These are phyloP conservation scores for Pyricularia sp. DNA, from an alignment of 2,329 filamentous ascomycete genomes.

Conservation along the genomic window DNA sequence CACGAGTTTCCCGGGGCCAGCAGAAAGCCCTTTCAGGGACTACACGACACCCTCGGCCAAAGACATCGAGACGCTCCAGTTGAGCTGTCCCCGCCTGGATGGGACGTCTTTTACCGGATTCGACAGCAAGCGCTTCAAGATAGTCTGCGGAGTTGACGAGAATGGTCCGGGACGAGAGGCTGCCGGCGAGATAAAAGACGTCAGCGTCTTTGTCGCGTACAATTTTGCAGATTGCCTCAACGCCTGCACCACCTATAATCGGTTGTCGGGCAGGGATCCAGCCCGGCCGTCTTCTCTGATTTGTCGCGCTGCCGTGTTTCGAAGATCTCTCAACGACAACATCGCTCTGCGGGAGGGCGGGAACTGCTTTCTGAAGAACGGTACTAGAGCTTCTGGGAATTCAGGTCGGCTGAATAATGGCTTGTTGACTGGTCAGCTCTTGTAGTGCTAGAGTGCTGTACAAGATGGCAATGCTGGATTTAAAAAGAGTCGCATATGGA, in stretches of 20 bases:
- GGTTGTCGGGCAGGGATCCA: background rate
- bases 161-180: background rate
- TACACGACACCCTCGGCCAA: too few species aligned
- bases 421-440: background rate
- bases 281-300: background rate
- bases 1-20: too few species aligned
- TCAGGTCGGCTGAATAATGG: background rate
- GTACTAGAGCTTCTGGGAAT: background rate
- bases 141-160: too few species aligned
- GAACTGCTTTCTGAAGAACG: background rate
- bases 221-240: background rate
- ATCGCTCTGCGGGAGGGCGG: background rate
- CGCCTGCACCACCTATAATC: background rate
- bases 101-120: too few species aligned
- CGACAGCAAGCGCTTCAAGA: too few species aligned
- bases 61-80: too few species aligned
- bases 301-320: background rate
- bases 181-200: background rate
- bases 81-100: too few species aligned
- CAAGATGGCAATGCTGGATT: background rate
- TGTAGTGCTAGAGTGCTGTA: background rate
- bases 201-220: conserved; percentile 5
- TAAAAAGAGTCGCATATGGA: too few species aligned
- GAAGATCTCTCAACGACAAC: background rate
- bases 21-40: too few species aligned